Evolutionary conservation across 1,139 yeast genomes (phyloP).

Genomic region (Debaryomycetaceae sp.): DNA sequence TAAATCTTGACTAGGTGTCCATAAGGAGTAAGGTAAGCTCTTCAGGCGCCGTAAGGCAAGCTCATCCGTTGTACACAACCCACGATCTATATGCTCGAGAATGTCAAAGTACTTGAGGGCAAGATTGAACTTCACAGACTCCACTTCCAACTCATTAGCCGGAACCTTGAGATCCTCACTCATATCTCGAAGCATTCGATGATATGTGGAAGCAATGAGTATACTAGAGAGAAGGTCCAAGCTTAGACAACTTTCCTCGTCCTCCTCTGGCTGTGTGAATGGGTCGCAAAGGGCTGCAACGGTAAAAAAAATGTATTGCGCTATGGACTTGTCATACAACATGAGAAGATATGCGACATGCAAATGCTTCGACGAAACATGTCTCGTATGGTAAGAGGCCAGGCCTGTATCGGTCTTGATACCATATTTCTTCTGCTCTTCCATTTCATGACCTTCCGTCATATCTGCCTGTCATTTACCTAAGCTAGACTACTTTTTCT

Average conservation of each 20-base stretch:
- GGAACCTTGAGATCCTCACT: slow-evolving; percentile 1
- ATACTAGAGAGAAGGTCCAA: slow-evolving; percentile 52
- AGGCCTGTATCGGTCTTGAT: neutral
- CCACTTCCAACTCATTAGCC: slow-evolving; percentile 9
- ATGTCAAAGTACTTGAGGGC: slow-evolving; percentile 38
- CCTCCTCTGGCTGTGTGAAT: slow-evolving; percentile 64
- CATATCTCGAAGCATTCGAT: slow-evolving; percentile 6
- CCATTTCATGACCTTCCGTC: neutral
- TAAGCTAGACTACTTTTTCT: neutral
- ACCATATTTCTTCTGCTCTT: neutral
- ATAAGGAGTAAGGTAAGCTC: slow-evolving; percentile 48
- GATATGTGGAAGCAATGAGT: slow-evolving; percentile 40
- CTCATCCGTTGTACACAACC: slow-evolving; percentile 49
- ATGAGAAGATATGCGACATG: neutral
- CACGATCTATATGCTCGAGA: slow-evolving; percentile 35
- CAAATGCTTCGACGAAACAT: neutral
- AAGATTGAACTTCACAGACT: slow-evolving; percentile 37
- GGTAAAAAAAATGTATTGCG: slow-evolving; percentile 21
- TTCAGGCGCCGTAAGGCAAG: slow-evolving; percentile 39
- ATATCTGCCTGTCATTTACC: neutral
- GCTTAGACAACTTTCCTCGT: slow-evolving; percentile 50
- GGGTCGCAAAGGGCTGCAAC: slow-evolving; percentile 58
- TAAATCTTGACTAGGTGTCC: slow-evolving; percentile 52
- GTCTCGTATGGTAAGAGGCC: neutral
- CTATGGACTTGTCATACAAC: neutral